Base-by-base conservation (phyloP, 2,329 filamentous ascomycete species). In the Pseudopyricularia javanii region DNA sequence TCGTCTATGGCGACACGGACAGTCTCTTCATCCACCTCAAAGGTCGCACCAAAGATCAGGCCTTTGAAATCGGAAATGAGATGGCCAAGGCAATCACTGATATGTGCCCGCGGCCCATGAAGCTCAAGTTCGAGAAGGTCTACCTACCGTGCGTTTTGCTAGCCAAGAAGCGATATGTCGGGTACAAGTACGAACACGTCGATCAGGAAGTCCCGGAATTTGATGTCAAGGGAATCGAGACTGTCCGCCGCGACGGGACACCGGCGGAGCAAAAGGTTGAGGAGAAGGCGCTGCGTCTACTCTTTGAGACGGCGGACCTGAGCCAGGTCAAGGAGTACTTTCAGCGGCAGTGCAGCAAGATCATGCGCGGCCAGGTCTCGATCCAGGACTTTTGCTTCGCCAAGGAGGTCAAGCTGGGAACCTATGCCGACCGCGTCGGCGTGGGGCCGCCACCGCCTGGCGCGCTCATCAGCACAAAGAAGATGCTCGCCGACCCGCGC, bases 181-280 rank as follows among this genome's bases (percentile, higher is more conserved):
- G 94, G 6, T 96, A 95, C 74, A 96, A 95, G 65, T 98, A 94
- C 69, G 93, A 98, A 64, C 80, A 75, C 58, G 79, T 78, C 35
- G 74, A 78, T 15, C 93, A 98, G 63, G 71, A 66, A 8, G 81
- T 83, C 58, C 91, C 93, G 0, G 87, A 95, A 1, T 97, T 97
- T 59, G 94, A 98, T 64, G 94, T 93, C 54, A 98, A 98, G 67
- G 93, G 94, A 30, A 98, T 97, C 57, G 94, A 98, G 72, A 98
- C 94, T 0, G 91, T 98, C 7, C 83, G 94, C 2, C 81, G 93
- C 49, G 93, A 98, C 64, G 93, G 93, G 37, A 97, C 91, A 0
- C 91, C 91, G 0, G 91, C 91, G 0, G 89, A 95, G 68, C 91
- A 97, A 64, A 96, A 93, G 72, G 94, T 98, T 48, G 89, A 96